Evolutionary conservation across 139 green algal species (phyloP).

Genomic region (Coelastrella sp.): DNA sequence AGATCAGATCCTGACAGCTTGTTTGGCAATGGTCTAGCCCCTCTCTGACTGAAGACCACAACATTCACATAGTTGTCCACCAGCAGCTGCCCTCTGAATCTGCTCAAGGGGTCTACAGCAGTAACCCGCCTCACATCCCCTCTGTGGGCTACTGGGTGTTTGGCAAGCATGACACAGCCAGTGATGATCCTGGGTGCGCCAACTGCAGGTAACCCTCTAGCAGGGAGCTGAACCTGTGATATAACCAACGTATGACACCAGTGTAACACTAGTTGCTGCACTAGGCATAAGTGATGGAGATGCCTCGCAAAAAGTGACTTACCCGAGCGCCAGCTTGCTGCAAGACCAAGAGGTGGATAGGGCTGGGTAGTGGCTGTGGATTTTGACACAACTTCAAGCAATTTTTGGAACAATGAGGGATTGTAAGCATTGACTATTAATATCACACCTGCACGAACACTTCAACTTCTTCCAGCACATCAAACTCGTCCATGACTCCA

Average conservation of each 20-base stretch:
- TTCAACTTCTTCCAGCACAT: constrained; percentile 43
- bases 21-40: constrained; percentile 37
- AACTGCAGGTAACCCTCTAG: no score
- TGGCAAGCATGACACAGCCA: constrained; percentile 51
- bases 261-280: no score
- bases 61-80: constrained; percentile 33
- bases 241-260: no score
- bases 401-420: no score
- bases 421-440: background rate
- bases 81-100: background rate
- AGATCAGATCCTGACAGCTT: constrained; percentile 28
- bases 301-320: no score
- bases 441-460: constrained; percentile 48
- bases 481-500: constrained; percentile 57
- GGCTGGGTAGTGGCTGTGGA: no score
- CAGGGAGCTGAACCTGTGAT: constrained; percentile 4
- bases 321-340: no score
- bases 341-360: no score
- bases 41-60: constrained; percentile 44
- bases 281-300: no score
- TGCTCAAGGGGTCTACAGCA: constrained; percentile 8
- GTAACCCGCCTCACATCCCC: constrained; percentile 51
- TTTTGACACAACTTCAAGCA: no score
- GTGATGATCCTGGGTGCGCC: constrained; percentile 36
- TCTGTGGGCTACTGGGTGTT: constrained; percentile 64